phyloP scores from a whole-genome alignment of 306 rosid genomes.

The Prunus salicina region DNA sequence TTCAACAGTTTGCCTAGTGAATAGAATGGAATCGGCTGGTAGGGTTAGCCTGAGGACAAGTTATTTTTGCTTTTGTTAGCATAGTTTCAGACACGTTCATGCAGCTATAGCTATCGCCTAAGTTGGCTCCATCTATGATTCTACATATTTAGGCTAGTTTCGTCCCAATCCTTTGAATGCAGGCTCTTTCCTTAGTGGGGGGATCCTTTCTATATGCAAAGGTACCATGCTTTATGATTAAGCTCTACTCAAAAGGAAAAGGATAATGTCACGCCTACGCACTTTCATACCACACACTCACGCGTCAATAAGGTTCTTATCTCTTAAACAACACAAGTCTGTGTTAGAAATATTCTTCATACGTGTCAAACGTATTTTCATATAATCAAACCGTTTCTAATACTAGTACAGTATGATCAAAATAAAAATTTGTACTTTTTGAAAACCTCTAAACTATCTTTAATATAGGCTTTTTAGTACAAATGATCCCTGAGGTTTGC shows the following conservation, averaged over 20 bases:
- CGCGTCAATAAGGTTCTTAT: not conserved
- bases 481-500: accelerated
- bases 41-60: not conserved
- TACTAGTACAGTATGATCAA: too few species aligned
- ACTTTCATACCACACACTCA: not conserved
- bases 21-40: not conserved
- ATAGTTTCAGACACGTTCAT: not conserved
- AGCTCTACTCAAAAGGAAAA: not conserved
- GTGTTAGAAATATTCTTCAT: not conserved
- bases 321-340: not conserved
- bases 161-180: not conserved
- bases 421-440: too few species aligned
- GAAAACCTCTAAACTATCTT: too few species aligned
- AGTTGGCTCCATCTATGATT: not conserved
- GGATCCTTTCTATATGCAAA: not conserved
- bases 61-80: too few species aligned
- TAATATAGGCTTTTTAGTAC: too few species aligned
- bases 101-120: not conserved
- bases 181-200: not conserved
- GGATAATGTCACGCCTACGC: not conserved
- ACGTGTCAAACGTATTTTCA: not conserved
- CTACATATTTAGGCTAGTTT: not conserved
- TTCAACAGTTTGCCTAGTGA: not conserved
- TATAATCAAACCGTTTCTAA: too few species aligned
- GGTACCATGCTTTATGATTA: not conserved